Evolutionary conservation across 2,329 filamentous ascomycete genomes (phyloP).

Genomic region (Fusarium sp.): DNA sequence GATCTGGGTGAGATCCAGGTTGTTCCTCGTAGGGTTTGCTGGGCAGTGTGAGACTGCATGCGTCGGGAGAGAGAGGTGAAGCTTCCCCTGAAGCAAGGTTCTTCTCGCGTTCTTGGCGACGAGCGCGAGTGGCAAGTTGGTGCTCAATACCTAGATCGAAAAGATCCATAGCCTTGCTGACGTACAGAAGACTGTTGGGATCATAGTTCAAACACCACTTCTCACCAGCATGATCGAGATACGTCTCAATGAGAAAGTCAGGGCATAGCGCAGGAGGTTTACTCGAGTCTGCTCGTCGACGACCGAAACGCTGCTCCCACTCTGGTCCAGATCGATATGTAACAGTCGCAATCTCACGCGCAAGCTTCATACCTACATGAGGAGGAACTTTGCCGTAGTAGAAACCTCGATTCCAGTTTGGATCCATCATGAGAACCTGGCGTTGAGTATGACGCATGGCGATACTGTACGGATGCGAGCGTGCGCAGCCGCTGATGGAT

Average conservation of each 20-base stretch:
- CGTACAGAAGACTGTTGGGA: slow-evolving; percentile 93
- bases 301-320: slow-evolving; percentile 95
- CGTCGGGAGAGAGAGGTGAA: slow-evolving; percentile 56
- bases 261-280: slow-evolving; percentile 95
- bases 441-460: slow-evolving; percentile 98
- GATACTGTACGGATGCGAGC: slow-evolving; percentile 97
- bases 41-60: slow-evolving; percentile 85
- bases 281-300: slow-evolving; percentile 84
- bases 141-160: slow-evolving; percentile 87
- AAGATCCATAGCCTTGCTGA: slow-evolving; percentile 98
- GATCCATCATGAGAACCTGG: slow-evolving; percentile 99
- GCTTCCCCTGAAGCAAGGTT: slow-evolving; percentile 68
- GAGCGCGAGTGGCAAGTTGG: slow-evolving; percentile 71
- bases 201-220: slow-evolving; percentile 99
- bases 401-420: slow-evolving; percentile 94
- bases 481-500: slow-evolving; percentile 91
- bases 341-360: slow-evolving; percentile 95
- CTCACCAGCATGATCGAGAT: slow-evolving; percentile 96
- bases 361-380: slow-evolving; percentile 97
- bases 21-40: slow-evolving; percentile 89
- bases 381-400: slow-evolving; percentile 92
- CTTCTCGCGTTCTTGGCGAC: slow-evolving; percentile 71
- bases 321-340: slow-evolving; percentile 97
- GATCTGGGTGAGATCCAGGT: slow-evolving; percentile 60
- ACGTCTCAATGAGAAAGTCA: slow-evolving; percentile 97